phyloP scores from a whole-genome alignment of 345 rosid species.

The Nasturtium officinale region DNA sequence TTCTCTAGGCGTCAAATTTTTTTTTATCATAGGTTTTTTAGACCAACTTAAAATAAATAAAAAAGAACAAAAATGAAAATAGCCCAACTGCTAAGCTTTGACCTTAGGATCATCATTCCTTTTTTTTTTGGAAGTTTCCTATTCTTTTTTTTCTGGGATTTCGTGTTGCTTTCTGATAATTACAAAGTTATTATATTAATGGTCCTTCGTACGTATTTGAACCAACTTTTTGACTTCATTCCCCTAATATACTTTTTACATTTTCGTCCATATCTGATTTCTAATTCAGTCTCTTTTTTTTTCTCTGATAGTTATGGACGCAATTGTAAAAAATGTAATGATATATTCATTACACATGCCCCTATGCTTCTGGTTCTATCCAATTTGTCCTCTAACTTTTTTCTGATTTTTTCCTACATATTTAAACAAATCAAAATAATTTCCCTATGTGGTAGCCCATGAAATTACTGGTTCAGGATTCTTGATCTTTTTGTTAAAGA shows the following conservation, averaged over 20 bases:
- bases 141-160: not conserved
- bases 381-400: constrained; percentile 38
- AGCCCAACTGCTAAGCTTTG: constrained; percentile 46
- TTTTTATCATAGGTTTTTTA: constrained; percentile 9
- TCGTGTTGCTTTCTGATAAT: constrained; percentile 32
- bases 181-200: constrained; percentile 25
- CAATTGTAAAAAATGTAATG: constrained; percentile 8
- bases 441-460: constrained; percentile 35
- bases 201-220: constrained; percentile 35
- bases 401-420: constrained; percentile 26
- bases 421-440: constrained; percentile 34
- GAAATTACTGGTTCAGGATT: constrained; percentile 3
- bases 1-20: constrained; percentile 28
- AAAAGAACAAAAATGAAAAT: constrained; percentile 10
- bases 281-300: constrained; percentile 3
- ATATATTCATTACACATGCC: constrained; percentile 35
- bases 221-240: constrained; percentile 38
- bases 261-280: constrained; percentile 5
- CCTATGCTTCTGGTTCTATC: constrained; percentile 36
- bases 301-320: constrained; percentile 6
- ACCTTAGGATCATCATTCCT: constrained; percentile 42
- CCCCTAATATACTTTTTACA: constrained; percentile 12
- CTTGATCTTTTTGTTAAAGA: not conserved
- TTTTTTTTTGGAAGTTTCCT: constrained; percentile 5
- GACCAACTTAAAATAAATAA: constrained; percentile 10